Percentiles rank a stretch among this genome's conserved stretches.
phyloP scores from a whole-genome alignment of 2,329 filamentous ascomycete species.

The Hypocreales sp. region DNA sequence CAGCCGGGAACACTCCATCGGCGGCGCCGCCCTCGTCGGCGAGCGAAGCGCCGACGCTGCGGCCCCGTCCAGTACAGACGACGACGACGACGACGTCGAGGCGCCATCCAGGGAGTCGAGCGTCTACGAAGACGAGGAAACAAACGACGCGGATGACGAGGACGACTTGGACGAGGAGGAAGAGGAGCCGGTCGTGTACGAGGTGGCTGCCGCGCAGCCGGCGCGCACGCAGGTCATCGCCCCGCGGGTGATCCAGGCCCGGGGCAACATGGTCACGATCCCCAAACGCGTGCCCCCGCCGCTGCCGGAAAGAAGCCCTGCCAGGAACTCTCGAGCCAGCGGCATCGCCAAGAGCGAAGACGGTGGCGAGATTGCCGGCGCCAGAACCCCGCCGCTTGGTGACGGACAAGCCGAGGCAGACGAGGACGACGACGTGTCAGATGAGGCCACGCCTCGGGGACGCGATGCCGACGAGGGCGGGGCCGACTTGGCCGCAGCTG shows the following conservation, averaged over 20 bases:
- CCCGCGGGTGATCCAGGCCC: conserved; percentile 52
- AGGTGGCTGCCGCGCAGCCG: conserved; percentile 44
- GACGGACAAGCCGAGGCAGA: conserved; percentile 30
- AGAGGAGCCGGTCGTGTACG: conserved; percentile 54
- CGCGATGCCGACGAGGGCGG: background rate
- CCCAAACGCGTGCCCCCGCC: conserved; percentile 65
- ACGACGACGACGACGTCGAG: conserved; percentile 11
- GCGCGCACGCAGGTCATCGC: conserved; percentile 39
- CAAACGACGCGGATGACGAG: conserved; percentile 21
- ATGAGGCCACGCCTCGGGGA: conserved; percentile 1
- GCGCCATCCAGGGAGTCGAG: conserved; percentile 9
- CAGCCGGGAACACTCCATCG: conserved; percentile 20
- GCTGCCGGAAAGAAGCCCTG: conserved; percentile 63
- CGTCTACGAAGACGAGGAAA: conserved; percentile 11
- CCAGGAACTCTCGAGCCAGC: conserved; percentile 37
- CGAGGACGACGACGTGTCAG: conserved; percentile 5
- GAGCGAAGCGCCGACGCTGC: background rate
- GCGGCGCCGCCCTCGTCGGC: conserved; percentile 8
- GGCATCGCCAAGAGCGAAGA: conserved; percentile 38
- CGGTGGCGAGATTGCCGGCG: conserved; percentile 41
- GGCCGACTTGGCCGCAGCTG: background rate
- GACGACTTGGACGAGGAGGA: conserved; percentile 33
- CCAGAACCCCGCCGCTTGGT: conserved; percentile 35
- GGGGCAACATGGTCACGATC: conserved; percentile 72
- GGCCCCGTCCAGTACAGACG: conserved; percentile 6